These are phyloP conservation scores for Colletotrichum coccodes DNA, from an alignment of 2,329 filamentous ascomycete species.

Conservation along the genomic window DNA sequence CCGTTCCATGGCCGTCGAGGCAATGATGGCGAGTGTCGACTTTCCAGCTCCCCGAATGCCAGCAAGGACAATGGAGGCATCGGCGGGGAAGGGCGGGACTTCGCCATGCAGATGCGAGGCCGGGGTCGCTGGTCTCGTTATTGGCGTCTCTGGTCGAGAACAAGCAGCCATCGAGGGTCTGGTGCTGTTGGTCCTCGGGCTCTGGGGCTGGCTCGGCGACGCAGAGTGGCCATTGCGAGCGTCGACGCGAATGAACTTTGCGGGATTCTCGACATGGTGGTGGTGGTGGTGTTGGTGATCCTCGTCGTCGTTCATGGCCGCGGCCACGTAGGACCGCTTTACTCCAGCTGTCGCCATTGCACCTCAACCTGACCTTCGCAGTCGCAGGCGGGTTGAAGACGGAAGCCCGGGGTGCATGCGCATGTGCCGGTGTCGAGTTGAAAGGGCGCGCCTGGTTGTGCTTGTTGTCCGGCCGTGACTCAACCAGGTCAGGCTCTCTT, in stretches of 20 bases:
- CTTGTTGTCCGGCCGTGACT: neutral
- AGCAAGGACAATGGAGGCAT: slow-evolving; percentile 78
- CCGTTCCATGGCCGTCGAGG: slow-evolving; percentile 75
- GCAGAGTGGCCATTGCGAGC: slow-evolving; percentile 18
- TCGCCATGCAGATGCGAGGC: slow-evolving; percentile 23
- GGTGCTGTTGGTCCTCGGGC: slow-evolving; percentile 28
- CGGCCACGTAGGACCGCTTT: slow-evolving; percentile 50
- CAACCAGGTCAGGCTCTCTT: slow-evolving; percentile 10
- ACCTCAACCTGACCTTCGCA: slow-evolving; percentile 9
- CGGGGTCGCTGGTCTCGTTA: slow-evolving; percentile 23
- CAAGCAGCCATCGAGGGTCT: slow-evolving; percentile 25
- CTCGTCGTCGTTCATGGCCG: slow-evolving; percentile 44
- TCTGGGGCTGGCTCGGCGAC: slow-evolving; percentile 22
- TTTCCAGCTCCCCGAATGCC: slow-evolving; percentile 81
- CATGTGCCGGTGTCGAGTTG: slow-evolving; percentile 12
- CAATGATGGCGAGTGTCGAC: slow-evolving; percentile 79
- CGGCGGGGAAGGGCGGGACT: slow-evolving; percentile 38
- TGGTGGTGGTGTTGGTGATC: slow-evolving; percentile 26
- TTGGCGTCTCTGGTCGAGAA: slow-evolving; percentile 22
- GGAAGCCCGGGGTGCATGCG: slow-evolving; percentile 12
- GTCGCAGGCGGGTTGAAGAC: slow-evolving; percentile 13
- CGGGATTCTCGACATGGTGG: slow-evolving; percentile 31
- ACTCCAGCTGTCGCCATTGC: slow-evolving; percentile 47
- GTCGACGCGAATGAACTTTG: slow-evolving; percentile 27
- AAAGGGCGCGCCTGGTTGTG: neutral